phyloP scores from a whole-genome alignment of 75 land plant genomes.

The Cunninghamia lanceolata region DNA sequence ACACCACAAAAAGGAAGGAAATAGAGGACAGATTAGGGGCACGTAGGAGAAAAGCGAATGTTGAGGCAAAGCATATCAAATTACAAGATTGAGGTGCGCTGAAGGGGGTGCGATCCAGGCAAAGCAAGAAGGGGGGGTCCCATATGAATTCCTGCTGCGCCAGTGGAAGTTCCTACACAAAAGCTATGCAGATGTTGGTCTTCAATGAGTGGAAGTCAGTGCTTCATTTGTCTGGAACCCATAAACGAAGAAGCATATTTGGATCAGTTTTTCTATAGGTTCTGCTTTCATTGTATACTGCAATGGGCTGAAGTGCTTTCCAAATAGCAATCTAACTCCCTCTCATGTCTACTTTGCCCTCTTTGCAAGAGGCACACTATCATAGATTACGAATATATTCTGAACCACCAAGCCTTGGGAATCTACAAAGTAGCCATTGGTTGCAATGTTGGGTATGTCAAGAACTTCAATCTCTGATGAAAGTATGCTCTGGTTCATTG shows the following conservation, averaged over 20 bases:
- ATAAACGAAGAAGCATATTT: constrained; percentile 27
- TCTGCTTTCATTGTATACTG: constrained; percentile 37
- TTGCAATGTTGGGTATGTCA: constrained; percentile 23
- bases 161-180: too few species aligned
- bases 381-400: background rate
- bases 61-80: too few species aligned
- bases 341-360: constrained; percentile 24
- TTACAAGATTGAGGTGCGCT: too few species aligned
- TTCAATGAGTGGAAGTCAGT: constrained; percentile 4
- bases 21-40: too few species aligned
- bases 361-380: constrained; percentile 24
- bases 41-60: too few species aligned
- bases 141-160: too few species aligned
- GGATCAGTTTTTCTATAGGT: constrained; percentile 32
- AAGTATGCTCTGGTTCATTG: background rate
- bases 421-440: constrained; percentile 19
- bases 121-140: too few species aligned
- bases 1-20: too few species aligned
- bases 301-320: constrained; percentile 34
- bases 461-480: constrained; percentile 35
- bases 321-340: background rate
- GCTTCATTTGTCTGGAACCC: constrained; percentile 36
- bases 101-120: too few species aligned
- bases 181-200: too few species aligned
- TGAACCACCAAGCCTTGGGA: constrained; percentile 4